Evolutionary conservation across 305 asterid genomes (phyloP).

Genomic region (Solanum chacoense): DNA sequence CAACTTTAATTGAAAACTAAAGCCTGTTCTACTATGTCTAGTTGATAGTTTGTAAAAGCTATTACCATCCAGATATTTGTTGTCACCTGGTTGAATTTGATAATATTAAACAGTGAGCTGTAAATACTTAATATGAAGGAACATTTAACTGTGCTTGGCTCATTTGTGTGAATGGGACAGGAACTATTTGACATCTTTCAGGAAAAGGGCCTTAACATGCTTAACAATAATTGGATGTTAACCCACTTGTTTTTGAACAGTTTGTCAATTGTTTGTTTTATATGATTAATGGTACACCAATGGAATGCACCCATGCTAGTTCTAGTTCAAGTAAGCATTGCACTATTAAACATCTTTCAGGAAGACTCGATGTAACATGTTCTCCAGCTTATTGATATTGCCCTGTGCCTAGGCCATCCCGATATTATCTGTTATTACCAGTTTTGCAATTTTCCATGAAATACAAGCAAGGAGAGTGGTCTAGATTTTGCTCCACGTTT

Average conservation of each 20-base stretch:
- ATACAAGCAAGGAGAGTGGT: not conserved
- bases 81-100: not conserved
- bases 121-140: not conserved
- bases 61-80: not conserved
- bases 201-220: not conserved
- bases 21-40: not conserved
- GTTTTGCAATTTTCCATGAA: not conserved
- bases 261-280: not conserved
- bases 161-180: not conserved
- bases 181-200: not conserved
- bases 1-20: not conserved
- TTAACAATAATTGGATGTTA: not conserved
- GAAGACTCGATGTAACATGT: not conserved
- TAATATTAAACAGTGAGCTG: not conserved
- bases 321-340: not conserved
- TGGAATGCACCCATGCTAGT: not conserved
- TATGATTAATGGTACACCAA: not conserved
- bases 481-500: not conserved
- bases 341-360: not conserved
- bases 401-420: not conserved
- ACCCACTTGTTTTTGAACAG: not conserved
- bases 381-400: not conserved
- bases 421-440: not conserved
- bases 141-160: not conserved
- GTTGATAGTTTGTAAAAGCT: not conserved